Percentiles rank a stretch among this genome's conserved stretches.
Conservation (phyloP, 2,329 filamentous ascomycete species). For the Aureobasidium sp. region DNA sequence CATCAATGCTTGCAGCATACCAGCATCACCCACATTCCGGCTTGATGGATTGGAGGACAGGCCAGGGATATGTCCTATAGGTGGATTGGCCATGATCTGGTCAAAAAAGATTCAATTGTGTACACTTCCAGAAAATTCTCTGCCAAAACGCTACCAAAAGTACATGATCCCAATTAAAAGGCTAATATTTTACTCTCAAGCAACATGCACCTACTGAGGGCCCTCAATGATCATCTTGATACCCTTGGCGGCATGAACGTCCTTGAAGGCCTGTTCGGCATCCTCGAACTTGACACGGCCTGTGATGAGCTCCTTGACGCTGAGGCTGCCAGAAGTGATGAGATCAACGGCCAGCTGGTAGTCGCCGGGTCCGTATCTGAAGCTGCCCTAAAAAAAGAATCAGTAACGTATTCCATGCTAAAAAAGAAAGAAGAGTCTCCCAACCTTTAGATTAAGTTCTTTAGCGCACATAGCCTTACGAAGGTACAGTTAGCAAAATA, state of each 20-base stretch:
- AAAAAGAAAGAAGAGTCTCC: too few species aligned
- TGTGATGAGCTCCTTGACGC: constrained; percentile 67
- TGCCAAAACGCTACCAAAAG: constrained; percentile 9
- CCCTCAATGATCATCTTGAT: constrained; percentile 51
- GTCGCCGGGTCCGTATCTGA: constrained; percentile 43
- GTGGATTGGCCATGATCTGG: neutral
- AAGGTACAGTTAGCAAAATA: too few species aligned
- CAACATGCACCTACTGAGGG: constrained; percentile 10
- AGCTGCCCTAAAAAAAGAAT: neutral
- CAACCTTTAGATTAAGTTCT: too few species aligned
- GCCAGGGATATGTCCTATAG: neutral
- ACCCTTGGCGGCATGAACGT: constrained; percentile 72
- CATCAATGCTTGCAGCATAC: neutral
- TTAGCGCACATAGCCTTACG: too few species aligned
- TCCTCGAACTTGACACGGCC: constrained; percentile 65
- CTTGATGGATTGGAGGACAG: neutral
- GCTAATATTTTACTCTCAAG: neutral
- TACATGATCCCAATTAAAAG: constrained; percentile 1
- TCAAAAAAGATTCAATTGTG: neutral
- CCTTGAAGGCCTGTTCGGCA: constrained; percentile 75
- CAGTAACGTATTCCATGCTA: too few species aligned
- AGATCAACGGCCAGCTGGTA: constrained; percentile 75
- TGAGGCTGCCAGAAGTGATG: constrained; percentile 59
- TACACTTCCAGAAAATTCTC: neutral
- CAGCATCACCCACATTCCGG: neutral